Percentiles rank a stretch among this genome's conserved stretches.
These are phyloP conservation scores for Hypoxylon lienhwacheense DNA, from an alignment of 495 filamentous ascomycete genomes.

Conservation along the genomic window DNA sequence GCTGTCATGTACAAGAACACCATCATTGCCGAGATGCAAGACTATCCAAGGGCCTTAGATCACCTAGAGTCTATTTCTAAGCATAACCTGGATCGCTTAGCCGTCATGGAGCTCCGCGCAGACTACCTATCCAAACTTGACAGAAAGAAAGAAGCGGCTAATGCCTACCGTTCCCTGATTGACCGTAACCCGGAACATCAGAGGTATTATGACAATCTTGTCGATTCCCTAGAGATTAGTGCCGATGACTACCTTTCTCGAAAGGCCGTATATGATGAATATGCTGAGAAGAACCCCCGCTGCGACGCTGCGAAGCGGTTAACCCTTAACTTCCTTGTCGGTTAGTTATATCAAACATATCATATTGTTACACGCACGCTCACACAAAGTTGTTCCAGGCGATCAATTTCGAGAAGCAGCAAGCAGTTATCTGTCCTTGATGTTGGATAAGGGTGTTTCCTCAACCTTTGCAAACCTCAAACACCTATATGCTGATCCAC, in stretches of 20 bases:
- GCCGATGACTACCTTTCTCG: constrained; percentile 60
- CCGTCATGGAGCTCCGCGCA: constrained; percentile 87
- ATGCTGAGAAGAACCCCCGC: constrained; percentile 75
- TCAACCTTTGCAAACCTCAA: constrained; percentile 97
- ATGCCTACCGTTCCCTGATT: constrained; percentile 77
- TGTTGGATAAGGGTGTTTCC: constrained; percentile 94
- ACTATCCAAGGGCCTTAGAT: constrained; percentile 77
- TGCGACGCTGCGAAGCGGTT: constrained; percentile 83
- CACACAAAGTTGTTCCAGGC: constrained; percentile 48
- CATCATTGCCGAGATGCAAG: constrained; percentile 85
- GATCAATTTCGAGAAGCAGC: constrained; percentile 79
- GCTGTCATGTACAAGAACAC: constrained; percentile 93
- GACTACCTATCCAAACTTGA: constrained; percentile 80
- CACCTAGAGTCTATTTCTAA: constrained; percentile 79
- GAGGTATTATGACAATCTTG: constrained; percentile 79
- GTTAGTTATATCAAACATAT: constrained; percentile 41
- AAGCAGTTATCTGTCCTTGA: constrained; percentile 76
- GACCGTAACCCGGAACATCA: constrained; percentile 87
- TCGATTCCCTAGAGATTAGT: constrained; percentile 65
- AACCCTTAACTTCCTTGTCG: constrained; percentile 86
- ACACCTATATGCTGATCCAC: constrained; percentile 74
- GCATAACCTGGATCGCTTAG: constrained; percentile 77
- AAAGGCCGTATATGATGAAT: constrained; percentile 77
- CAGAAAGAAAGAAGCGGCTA: constrained; percentile 76
- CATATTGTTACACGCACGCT: neutral